Conservation (phyloP, 1,284 basidiomycete genomes). For the Tremellales sp. region DNA sequence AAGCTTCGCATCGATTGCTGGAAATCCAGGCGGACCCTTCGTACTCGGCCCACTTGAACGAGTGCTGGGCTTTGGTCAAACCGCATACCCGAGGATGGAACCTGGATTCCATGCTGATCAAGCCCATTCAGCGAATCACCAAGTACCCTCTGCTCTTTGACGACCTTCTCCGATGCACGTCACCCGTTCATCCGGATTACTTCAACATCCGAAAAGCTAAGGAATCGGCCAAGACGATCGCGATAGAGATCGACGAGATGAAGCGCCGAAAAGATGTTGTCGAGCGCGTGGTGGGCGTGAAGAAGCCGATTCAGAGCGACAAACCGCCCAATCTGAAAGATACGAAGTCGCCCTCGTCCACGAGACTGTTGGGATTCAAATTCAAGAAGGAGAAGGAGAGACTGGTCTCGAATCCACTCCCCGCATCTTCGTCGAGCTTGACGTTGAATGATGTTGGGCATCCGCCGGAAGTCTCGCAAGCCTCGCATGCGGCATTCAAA, state of each 20-base stretch:
- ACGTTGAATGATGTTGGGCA: constrained; percentile 9
- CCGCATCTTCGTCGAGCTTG: constrained; percentile 6
- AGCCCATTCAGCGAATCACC: constrained; percentile 85
- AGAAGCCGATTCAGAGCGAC: constrained; percentile 21
- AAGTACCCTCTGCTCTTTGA: constrained; percentile 85
- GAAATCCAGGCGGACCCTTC: constrained; percentile 40
- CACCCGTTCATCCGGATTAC: constrained; percentile 70
- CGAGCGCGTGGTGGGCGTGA: constrained; percentile 49
- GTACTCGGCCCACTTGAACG: constrained; percentile 60
- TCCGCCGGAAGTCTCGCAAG: constrained; percentile 21
- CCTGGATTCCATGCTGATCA: constrained; percentile 77
- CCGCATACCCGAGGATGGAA: constrained; percentile 88
- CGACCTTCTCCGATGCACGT: constrained; percentile 75
- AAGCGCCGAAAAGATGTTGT: constrained; percentile 80
- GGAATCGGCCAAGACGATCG: constrained; percentile 67
- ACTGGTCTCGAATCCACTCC: constrained; percentile 5
- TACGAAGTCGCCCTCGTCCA: constrained; percentile 1
- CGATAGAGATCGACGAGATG: constrained; percentile 80
- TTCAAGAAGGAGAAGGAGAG: constrained; percentile 43
- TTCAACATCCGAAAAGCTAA: constrained; percentile 63
- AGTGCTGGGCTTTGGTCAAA: constrained; percentile 65
- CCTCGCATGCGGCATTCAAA: constrained; percentile 25
- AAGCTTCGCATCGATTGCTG: constrained; percentile 65
- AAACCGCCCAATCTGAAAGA: constrained; percentile 7
- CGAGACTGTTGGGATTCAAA: constrained; percentile 21